Conservation (phyloP, 441 rosid genomes). For the Adansonia gregorii region DNA sequence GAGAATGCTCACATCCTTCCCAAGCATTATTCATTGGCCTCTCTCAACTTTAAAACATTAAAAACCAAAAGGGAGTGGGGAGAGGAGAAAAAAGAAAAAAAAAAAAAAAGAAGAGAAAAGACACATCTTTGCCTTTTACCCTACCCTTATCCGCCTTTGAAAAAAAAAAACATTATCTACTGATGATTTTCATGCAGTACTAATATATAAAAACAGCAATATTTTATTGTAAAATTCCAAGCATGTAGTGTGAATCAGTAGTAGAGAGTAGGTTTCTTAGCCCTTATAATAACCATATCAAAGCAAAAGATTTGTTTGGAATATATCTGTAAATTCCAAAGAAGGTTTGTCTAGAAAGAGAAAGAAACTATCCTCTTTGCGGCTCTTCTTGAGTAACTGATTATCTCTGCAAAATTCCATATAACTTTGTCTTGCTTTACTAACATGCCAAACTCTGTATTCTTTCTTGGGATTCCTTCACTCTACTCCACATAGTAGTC, state of each 20-base stretch:
- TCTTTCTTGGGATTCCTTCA: slow-evolving; percentile 88
- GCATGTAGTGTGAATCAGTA: slow-evolving; percentile 32
- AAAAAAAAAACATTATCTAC: slow-evolving; percentile 26
- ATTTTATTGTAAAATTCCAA: slow-evolving; percentile 38
- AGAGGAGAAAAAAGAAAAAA: neutral
- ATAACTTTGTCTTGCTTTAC: slow-evolving; percentile 70
- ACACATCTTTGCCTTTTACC: slow-evolving; percentile 40
- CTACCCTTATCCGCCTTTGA: slow-evolving; percentile 33
- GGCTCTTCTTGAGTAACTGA: slow-evolving; percentile 9
- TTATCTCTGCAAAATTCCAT: too few relatives aligned
- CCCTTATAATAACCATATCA: slow-evolving; percentile 25
- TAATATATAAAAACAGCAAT: slow-evolving; percentile 6
- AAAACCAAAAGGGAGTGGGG: neutral
- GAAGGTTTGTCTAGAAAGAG: slow-evolving; percentile 34
- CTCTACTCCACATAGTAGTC: slow-evolving; percentile 28
- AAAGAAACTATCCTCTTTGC: slow-evolving; percentile 36
- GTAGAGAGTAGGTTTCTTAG: slow-evolving; percentile 15
- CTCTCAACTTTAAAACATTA: slow-evolving; percentile 35
- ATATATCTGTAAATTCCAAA: slow-evolving; percentile 50
- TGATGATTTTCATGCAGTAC: slow-evolving; percentile 66
- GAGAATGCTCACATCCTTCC: slow-evolving; percentile 26
- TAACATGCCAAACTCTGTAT: slow-evolving; percentile 73
- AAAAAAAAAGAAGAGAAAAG: slow-evolving; percentile 21
- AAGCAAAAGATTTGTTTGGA: slow-evolving; percentile 42
- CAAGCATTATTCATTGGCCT: slow-evolving; percentile 32